Evolutionary conservation across 345 rosid genomes (phyloP).

Genomic region (Sonneratia caseolaris): DNA sequence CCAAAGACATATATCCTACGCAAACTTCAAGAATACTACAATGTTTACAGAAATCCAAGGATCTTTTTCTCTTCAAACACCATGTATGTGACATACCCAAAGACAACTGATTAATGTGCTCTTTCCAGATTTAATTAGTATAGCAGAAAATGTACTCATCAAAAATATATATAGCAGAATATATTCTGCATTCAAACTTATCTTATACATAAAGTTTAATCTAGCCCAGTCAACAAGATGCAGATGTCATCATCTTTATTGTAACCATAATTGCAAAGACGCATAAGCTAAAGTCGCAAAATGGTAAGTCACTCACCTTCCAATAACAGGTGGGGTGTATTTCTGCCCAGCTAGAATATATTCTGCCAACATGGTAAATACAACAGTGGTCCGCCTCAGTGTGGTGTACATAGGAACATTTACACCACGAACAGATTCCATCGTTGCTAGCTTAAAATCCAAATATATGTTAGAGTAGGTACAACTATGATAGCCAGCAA

Average conservation of each 20-base stretch:
- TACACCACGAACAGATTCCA: conserved; percentile 96
- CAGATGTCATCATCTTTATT: background rate
- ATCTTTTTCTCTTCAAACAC: too few species aligned
- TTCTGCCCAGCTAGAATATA: conserved; percentile 70
- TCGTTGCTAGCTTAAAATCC: conserved; percentile 65
- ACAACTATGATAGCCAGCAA: background rate
- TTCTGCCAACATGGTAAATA: conserved; percentile 88
- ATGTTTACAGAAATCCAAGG: too few species aligned
- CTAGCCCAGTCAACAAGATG: background rate
- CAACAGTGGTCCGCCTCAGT: conserved; percentile 89
- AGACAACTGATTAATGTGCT: too few species aligned
- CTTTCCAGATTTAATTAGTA: too few species aligned
- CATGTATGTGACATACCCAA: too few species aligned
- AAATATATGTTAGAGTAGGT: conserved; percentile 9
- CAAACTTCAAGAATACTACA: background rate
- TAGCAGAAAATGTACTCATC: too few species aligned
- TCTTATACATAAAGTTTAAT: background rate
- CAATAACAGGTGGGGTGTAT: conserved; percentile 57
- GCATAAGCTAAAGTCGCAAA: background rate
- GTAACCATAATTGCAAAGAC: background rate
- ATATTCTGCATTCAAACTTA: background rate
- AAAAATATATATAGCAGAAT: background rate
- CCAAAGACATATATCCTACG: background rate
- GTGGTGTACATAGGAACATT: conserved; percentile 99
- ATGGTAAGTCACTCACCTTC: conserved; percentile 37